Evolutionary conservation across 257 asterid species (phyloP), one percentile per base, ranked within the genome.

Genomic region (Forsythia viridissima): DNA sequence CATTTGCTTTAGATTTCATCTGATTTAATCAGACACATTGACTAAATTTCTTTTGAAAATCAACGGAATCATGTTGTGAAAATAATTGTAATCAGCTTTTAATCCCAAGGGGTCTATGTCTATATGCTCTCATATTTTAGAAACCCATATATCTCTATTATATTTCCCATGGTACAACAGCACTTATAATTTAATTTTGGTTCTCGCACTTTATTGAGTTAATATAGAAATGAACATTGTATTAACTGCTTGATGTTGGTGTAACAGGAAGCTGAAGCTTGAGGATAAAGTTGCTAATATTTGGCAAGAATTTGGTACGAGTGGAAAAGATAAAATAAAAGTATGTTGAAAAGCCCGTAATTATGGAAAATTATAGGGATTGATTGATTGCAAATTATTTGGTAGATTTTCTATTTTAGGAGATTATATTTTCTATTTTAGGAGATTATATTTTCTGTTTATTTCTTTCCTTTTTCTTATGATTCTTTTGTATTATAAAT

Each of bases 281-380:
- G 96, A 90, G 59, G 98, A 95, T 69, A 88, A 85, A 79, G 90
- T 92, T 79, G 88, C 83, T 82, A 84, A 81, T 77, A 85, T 93
- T 67, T 95, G 99, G 99, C 97, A 97, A 59, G 97, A 83, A 52
- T 95, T 95, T 87, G 93, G 91, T 83, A 81, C 88, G 80, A 90
- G 87, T 38, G 97, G 93, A 42, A 95, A 95, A 88, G 96, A 91
- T 77, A 85, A 84, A 80, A 92, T 95, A 86, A 91, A 90, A 97
- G 24, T 24, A 24, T 24, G 24, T 24, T 24, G 24, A 24, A 24
- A 24, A 24, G 24, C 24, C 24, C 24, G 24, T 24, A 24, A 24
- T 24, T 24, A 24, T 24, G 24, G 24, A 24, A 24, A 24, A 24
- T 24, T 24, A 24, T 24, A 24, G 24, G 24, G 24, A 24, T 24